Base-by-base conservation (phyloP, 768 basidiomycete genomes). In the Sporobolomyces roseus region DNA sequence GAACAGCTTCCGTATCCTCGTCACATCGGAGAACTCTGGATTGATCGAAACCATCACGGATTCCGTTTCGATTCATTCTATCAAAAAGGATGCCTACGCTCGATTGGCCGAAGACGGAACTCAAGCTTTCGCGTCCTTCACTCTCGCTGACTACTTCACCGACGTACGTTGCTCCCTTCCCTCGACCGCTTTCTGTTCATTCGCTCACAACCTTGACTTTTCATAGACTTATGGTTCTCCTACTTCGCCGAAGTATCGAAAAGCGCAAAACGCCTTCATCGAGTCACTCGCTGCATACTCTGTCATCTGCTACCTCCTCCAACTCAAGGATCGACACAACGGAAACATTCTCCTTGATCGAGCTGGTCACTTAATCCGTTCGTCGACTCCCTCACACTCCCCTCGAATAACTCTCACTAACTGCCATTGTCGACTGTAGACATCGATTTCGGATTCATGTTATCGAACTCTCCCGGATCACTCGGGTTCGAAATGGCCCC, bases 401-500 rank as follows among this genome's bases (percentile, higher is more conserved):
- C 30, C 49, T 17, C 29, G 3, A 4, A 25, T 38, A 19, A 43
- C 46, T 50, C 48, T 10, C 43, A 21, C 27, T 54, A 43, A 48
- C 32, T 16, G 7, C 30, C 29, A 16, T 0, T n/a, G 16, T 36
- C 41, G 4, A 10, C 8, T 21, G 59, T 73, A 66, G 81, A 99
- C 78, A 99, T 99, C 68, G 96, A 98, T 79, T 99, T 98, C 77
- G 96, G 96, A 3, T 98, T 98, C 81, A 94, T 98, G 83, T 83
- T 98, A 38, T 89, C 89, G 49, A 97, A 97, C 78, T 92, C 93
- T 2, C 96, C 96, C 0, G 94, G 94, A 25, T 94, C 94, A 77
- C 89, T 99, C 71, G 90, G 94, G 32, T 98, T 99, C 78, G 96
- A 99, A 80, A 94, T 93, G n/a, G 93, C 96, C 3, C 96, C 96